Conservation (phyloP, 73 alveolate species). For the Tetrahymena elliotti region DNA sequence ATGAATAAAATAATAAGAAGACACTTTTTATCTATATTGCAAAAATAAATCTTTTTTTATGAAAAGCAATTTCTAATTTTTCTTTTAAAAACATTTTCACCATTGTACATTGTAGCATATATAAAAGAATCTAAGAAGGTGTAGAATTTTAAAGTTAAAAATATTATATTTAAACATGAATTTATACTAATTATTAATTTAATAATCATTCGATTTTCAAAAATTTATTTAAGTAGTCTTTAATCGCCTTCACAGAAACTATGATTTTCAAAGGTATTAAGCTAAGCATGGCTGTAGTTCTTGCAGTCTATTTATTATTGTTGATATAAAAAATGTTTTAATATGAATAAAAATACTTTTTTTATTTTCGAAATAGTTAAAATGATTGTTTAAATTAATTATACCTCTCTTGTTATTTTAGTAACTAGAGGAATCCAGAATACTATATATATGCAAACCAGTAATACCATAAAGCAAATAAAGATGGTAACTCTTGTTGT, state of each 20-base stretch:
- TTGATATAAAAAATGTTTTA: background rate
- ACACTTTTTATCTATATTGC: background rate
- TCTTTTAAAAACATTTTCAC: too few species aligned
- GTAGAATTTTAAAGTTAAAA: too few species aligned
- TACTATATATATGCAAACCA: constrained; percentile 6
- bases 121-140: too few species aligned
- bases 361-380: too few species aligned
- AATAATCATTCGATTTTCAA: background rate
- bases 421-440: constrained; percentile 36
- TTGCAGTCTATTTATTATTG: constrained; percentile 9
- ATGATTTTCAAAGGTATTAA: constrained; percentile 31
- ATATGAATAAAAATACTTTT: too few species aligned
- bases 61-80: background rate
- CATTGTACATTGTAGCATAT: too few species aligned
- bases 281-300: constrained; percentile 16
- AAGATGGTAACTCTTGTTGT: constrained; percentile 39
- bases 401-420: constrained; percentile 33
- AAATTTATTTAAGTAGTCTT: constrained; percentile 32
- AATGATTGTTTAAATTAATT: background rate
- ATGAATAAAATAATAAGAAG: background rate
- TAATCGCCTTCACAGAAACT: constrained; percentile 16
- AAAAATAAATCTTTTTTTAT: too few species aligned
- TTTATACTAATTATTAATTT: background rate
- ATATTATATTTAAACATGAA: background rate
- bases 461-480: constrained; percentile 16